Conservation (phyloP, 768 basidiomycete species). For the Phaffia tasmanica region DNA sequence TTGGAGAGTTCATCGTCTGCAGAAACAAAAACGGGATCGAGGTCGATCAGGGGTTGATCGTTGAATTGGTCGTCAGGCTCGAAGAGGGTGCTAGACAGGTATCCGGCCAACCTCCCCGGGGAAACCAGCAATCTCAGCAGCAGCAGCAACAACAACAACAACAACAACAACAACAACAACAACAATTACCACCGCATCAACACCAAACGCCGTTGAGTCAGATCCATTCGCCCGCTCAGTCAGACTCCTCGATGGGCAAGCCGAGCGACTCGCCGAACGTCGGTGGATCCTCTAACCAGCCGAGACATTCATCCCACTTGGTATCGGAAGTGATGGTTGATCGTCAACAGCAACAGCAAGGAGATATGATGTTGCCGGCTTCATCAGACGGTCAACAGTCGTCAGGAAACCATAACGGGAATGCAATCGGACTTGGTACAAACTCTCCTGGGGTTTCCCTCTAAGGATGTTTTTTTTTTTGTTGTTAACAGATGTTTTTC, state of each 20-base stretch:
- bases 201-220: background rate
- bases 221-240: background rate
- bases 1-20: constrained; percentile 18
- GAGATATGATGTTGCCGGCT: background rate
- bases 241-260: background rate
- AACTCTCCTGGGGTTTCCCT: background rate
- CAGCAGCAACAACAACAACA: background rate
- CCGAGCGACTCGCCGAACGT: too few relatives aligned
- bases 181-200: background rate
- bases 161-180: constrained; percentile 1
- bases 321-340: too few relatives aligned
- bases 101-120: background rate
- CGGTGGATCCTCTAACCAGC: too few relatives aligned
- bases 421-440: too few relatives aligned
- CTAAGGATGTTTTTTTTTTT: background rate
- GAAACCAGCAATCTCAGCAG: background rate
- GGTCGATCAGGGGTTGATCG: constrained; percentile 6
- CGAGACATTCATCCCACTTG: too few relatives aligned
- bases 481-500: background rate
- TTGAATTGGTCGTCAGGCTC: background rate
- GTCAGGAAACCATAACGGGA: too few relatives aligned
- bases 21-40: constrained; percentile 21
- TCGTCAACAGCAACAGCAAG: too few relatives aligned
- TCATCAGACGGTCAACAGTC: background rate
- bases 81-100: background rate